Conservation (phyloP, 306 rosid genomes). For the Inga oerstediana region DNA sequence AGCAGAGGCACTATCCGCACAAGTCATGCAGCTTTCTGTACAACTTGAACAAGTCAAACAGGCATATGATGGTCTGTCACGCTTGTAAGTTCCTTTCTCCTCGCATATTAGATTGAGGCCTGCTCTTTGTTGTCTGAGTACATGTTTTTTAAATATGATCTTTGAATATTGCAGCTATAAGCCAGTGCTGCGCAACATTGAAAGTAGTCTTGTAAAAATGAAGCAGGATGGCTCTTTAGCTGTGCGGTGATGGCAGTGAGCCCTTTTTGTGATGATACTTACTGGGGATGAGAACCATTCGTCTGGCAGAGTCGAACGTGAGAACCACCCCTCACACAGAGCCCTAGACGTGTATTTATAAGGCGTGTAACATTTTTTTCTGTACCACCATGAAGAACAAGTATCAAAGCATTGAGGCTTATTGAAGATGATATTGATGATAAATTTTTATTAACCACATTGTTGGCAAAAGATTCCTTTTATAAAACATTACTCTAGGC, state of each 20-base stretch:
- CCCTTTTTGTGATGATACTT: slow-evolving; percentile 9
- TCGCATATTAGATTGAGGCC: not conserved
- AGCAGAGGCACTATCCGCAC: slow-evolving; percentile 85
- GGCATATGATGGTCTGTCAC: slow-evolving; percentile 72
- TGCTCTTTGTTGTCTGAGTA: not conserved
- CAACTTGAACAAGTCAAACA: slow-evolving; percentile 87
- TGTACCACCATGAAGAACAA: slow-evolving; percentile 19
- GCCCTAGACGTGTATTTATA: slow-evolving; percentile 20
- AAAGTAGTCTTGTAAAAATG: slow-evolving; percentile 73
- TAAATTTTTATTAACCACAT: slow-evolving; percentile 27
- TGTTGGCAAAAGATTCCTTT: slow-evolving; percentile 13
- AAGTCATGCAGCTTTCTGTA: slow-evolving; percentile 85
- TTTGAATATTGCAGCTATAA: slow-evolving; percentile 59
- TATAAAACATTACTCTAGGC: not conserved
- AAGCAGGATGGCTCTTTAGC: slow-evolving; percentile 70
- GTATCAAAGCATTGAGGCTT: not conserved
- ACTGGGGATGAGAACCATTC: slow-evolving; percentile 14
- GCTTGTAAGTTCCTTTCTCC: slow-evolving; percentile 55
- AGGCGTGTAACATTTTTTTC: not conserved
- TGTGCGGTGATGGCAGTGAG: slow-evolving; percentile 44
- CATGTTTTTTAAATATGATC: slow-evolving; percentile 28
- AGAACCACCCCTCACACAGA: slow-evolving; percentile 10
- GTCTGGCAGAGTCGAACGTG: slow-evolving; percentile 13
- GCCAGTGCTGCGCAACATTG: slow-evolving; percentile 88
- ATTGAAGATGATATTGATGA: slow-evolving; percentile 4